phyloP scores from a whole-genome alignment of 2,329 filamentous ascomycete genomes.

The Teratosphaeria destructans region DNA sequence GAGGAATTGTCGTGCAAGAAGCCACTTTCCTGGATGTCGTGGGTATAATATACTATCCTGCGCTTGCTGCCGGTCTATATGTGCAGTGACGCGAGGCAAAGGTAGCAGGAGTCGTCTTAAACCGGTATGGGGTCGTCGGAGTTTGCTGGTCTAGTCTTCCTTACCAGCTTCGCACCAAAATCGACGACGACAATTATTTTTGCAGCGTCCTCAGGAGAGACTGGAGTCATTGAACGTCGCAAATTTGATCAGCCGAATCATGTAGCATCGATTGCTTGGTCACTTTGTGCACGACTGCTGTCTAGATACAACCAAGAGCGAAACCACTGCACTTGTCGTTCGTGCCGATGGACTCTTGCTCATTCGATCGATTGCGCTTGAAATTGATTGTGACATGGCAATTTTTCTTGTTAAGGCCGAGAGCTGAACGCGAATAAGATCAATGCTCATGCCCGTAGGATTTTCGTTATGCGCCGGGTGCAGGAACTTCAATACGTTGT shows the following conservation, averaged over 20 bases:
- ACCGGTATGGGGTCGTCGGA: no score
- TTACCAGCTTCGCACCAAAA: not conserved
- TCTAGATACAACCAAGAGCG: not conserved
- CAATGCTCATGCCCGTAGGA: no score
- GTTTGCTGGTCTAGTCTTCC: no score
- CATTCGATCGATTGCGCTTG: not conserved
- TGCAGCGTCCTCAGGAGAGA: not conserved
- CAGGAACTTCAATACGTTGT: not conserved
- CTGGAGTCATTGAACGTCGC: not conserved
- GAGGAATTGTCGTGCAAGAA: no score
- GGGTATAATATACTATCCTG: no score
- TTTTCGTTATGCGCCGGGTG: no score
- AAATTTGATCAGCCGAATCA: not conserved
- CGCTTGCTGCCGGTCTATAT: no score
- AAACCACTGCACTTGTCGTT: not conserved
- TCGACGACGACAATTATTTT: not conserved
- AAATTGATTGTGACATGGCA: not conserved
- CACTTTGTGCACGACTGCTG: not conserved
- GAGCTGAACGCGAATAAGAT: no score
- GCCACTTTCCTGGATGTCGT: no score
- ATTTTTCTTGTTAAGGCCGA: not conserved
- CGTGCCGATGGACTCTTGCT: not conserved
- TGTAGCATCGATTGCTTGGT: not conserved
- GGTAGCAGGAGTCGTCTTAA: no score
- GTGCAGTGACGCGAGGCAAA: no score